A percentile compares a stretch with the other conserved stretches of the same genome.
These are phyloP conservation scores for Thelephora ganbajun DNA, from an alignment of 768 basidiomycete species.

Conservation along the genomic window DNA sequence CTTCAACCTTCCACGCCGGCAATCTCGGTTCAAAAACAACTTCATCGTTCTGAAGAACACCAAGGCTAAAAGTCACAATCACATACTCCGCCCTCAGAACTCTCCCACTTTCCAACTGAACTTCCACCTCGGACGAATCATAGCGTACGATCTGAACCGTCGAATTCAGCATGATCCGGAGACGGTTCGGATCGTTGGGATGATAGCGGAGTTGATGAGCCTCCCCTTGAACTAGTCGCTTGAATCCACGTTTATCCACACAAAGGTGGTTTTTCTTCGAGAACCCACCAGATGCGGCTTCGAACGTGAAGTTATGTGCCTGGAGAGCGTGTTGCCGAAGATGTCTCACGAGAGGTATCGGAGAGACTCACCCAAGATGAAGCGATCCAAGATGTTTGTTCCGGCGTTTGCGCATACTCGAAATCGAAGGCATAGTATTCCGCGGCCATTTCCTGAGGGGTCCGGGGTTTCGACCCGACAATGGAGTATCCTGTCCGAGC, in stretches of 20 bases:
- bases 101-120: slow-evolving; percentile 30
- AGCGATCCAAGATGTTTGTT: slow-evolving; percentile 27
- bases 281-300: slow-evolving; percentile 40
- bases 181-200: neutral
- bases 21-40: slow-evolving; percentile 39
- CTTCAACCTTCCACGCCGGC: slow-evolving; percentile 50
- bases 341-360: too few species aligned
- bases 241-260: slow-evolving; percentile 50
- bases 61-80: slow-evolving; percentile 52
- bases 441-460: slow-evolving; percentile 32
- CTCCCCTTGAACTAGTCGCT: slow-evolving; percentile 38
- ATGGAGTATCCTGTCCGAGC: slow-evolving; percentile 36
- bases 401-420: slow-evolving; percentile 38
- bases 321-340: too few species aligned
- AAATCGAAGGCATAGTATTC: slow-evolving; percentile 41
- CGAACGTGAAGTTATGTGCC: slow-evolving; percentile 49
- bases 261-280: slow-evolving; percentile 35
- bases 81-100: slow-evolving; percentile 39
- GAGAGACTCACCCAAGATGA: slow-evolving; percentile 34
- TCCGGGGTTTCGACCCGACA: slow-evolving; percentile 27
- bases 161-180: slow-evolving; percentile 37
- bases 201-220: slow-evolving; percentile 38
- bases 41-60: slow-evolving; percentile 52
- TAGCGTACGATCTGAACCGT: slow-evolving; percentile 35
- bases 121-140: slow-evolving; percentile 27